Conservation (phyloP, 2,329 filamentous ascomycete species). For the Colletotrichum graminicola region DNA sequence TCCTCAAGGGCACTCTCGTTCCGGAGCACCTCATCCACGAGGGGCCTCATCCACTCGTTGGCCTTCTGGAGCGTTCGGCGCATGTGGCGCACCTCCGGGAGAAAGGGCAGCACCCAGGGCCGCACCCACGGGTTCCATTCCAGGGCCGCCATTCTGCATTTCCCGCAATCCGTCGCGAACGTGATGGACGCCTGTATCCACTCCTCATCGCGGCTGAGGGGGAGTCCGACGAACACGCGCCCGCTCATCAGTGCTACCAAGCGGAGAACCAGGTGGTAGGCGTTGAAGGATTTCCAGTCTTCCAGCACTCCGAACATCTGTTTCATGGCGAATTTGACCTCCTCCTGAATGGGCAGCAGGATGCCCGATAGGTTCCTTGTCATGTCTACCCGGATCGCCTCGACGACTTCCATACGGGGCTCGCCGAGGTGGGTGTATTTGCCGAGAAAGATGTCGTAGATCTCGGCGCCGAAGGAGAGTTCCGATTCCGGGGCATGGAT, state of each 20-base stretch:
- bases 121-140: constrained; percentile 23
- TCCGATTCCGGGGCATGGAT: constrained; percentile 31
- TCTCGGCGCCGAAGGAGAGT: constrained; percentile 29
- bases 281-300: constrained; percentile 45
- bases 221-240: constrained; percentile 48
- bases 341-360: constrained; percentile 34
- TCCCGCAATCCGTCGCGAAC: constrained; percentile 45
- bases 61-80: constrained; percentile 19
- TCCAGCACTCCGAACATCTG: constrained; percentile 4
- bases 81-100: constrained; percentile 28
- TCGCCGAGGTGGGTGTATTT: constrained; percentile 40
- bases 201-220: constrained; percentile 47
- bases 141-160: constrained; percentile 18
- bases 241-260: constrained; percentile 48
- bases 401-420: background rate
- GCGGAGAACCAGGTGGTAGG: constrained; percentile 44
- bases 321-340: constrained; percentile 29
- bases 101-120: constrained; percentile 19
- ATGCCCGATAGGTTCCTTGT: constrained; percentile 12
- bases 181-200: constrained; percentile 47
- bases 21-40: constrained; percentile 23
- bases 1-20: background rate
- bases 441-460: constrained; percentile 42
- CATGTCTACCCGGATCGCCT: constrained; percentile 37
- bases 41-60: constrained; percentile 26